Percentiles rank a stretch among this genome's conserved stretches.
Conservation (phyloP, 2,329 filamentous ascomycete genomes). For the Aureobasidium zeae region DNA sequence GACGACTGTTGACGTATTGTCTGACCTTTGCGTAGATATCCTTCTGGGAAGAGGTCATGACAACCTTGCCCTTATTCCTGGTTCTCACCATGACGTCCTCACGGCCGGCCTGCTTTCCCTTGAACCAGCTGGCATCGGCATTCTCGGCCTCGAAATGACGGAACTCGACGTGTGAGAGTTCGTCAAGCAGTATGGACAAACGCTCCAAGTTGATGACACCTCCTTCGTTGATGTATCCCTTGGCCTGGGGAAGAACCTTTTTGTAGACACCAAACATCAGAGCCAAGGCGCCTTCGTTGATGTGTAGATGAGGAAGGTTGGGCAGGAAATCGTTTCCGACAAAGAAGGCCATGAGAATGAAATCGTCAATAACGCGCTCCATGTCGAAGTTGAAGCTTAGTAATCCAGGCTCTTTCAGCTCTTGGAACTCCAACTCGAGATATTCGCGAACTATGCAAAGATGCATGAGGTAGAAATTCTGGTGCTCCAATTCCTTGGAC, state of each 20-base stretch:
- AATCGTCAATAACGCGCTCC: constrained; percentile 96
- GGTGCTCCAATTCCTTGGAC: constrained; percentile 93
- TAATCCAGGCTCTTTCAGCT: constrained; percentile 64
- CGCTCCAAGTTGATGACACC: constrained; percentile 84
- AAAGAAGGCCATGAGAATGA: constrained; percentile 99
- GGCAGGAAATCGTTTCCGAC: constrained; percentile 98
- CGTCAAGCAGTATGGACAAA: constrained; percentile 66
- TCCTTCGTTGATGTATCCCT: constrained; percentile 92
- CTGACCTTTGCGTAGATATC: constrained; percentile 74
- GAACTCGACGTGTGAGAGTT: constrained; percentile 80
- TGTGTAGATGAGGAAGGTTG: constrained; percentile 90
- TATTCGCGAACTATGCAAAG: constrained; percentile 97
- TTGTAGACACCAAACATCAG: constrained; percentile 99
- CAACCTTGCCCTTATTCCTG: constrained; percentile 53
- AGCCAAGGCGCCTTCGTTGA: constrained; percentile 93
- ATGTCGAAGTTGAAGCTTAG: constrained; percentile 79
- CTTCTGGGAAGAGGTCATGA: constrained; percentile 72
- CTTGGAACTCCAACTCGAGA: constrained; percentile 91
- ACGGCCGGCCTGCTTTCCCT: constrained; percentile 68
- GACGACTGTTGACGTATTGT: constrained; percentile 66
- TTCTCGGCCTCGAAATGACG: constrained; percentile 89
- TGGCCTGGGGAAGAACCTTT: constrained; percentile 71
- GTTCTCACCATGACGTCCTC: constrained; percentile 55
- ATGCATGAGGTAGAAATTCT: constrained; percentile 97
- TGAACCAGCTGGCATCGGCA: constrained; percentile 83